These are phyloP conservation scores for Suillus alpinus DNA, from an alignment of 768 basidiomycete genomes.

Conservation along the genomic window DNA sequence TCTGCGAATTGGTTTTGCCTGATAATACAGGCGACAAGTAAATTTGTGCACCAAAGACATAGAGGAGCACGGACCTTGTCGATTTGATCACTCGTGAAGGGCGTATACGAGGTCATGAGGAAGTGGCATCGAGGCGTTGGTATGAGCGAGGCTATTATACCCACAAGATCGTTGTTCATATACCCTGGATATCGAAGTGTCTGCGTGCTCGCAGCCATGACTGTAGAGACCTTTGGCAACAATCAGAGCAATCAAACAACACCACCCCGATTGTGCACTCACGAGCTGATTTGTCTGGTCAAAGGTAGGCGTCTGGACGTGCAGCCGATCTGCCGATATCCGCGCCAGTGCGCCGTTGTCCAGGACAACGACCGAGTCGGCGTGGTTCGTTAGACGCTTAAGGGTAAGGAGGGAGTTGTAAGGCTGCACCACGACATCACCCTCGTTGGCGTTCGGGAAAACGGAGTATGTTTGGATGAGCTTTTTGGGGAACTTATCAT, in stretches of 20 bases:
- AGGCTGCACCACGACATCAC: conserved; percentile 97
- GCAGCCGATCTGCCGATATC: conserved; percentile 89
- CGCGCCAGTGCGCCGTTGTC: conserved; percentile 93
- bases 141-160: conserved; percentile 94
- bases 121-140: conserved; percentile 98
- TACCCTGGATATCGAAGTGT: conserved; percentile 97
- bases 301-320: conserved; percentile 83
- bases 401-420: conserved; percentile 94
- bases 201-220: conserved; percentile 96
- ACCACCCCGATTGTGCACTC: conserved; percentile 20
- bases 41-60: neutral
- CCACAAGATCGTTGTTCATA: conserved; percentile 99
- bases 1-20: conserved; percentile 94
- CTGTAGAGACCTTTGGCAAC: conserved; percentile 77
- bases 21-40: neutral
- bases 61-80: conserved; percentile 67
- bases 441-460: conserved; percentile 90
- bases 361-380: conserved; percentile 95
- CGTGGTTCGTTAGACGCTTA: conserved; percentile 92
- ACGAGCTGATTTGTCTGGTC: conserved; percentile 93
- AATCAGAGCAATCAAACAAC: neutral
- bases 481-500: conserved; percentile 98
- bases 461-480: conserved; percentile 99
- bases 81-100: conserved; percentile 95
- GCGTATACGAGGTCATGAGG: conserved; percentile 98